These are phyloP conservation scores for Colletotrichum destructivum DNA, from an alignment of 2,329 filamentous ascomycete genomes.

Conservation along the genomic window DNA sequence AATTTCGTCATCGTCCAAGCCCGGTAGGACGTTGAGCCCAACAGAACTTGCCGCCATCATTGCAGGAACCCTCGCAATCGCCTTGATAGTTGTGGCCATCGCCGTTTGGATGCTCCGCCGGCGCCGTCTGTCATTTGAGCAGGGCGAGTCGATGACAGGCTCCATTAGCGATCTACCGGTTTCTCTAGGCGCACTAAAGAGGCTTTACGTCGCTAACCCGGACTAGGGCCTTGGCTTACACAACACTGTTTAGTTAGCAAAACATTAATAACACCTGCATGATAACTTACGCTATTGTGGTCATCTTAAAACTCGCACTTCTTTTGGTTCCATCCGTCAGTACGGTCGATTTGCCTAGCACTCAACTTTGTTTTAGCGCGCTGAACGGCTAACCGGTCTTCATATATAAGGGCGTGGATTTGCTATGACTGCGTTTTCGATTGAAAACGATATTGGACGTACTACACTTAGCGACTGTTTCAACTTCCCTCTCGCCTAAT, in stretches of 20 bases:
- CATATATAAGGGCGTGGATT: no score
- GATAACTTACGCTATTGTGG: no score
- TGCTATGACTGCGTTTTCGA: no score
- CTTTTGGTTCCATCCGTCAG: no score
- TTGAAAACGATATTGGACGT: no score
- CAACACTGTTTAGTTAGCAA: not conserved
- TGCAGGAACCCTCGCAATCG: not conserved
- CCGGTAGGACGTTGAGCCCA: not conserved
- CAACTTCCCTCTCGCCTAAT: no score
- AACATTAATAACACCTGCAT: no score
- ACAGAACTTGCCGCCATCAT: not conserved
- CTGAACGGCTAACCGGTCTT: no score
- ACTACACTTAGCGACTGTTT: no score
- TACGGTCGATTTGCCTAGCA: no score
- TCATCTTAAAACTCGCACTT: no score
- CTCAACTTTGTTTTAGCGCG: no score
- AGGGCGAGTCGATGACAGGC: not conserved
- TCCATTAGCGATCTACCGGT: not conserved
- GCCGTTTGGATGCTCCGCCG: not conserved
- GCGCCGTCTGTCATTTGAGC: not conserved
- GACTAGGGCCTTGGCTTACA: not conserved
- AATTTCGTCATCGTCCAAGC: not conserved
- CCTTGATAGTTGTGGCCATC: not conserved
- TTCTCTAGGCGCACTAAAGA: not conserved
- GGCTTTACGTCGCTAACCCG: not conserved